Percentiles rank a stretch among this genome's conserved stretches.
These are phyloP conservation scores for Fusarium hostae DNA, from an alignment of 2,329 filamentous ascomycete species.

Conservation along the genomic window DNA sequence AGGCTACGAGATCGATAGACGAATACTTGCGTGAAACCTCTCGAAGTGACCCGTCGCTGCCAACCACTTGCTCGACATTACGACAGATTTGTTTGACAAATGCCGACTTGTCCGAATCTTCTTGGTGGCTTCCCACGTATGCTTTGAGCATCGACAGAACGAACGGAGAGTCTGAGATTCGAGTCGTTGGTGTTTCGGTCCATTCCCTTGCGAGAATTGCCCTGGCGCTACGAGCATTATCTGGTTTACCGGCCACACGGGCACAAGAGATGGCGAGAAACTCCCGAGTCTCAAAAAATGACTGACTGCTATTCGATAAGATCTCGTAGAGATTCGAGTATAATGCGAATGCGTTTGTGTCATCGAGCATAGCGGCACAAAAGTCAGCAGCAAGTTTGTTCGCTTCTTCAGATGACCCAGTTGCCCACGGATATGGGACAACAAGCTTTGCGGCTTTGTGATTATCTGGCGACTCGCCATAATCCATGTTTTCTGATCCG, in stretches of 20 bases:
- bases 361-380: slow-evolving; percentile 40
- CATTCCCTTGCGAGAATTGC: slow-evolving; percentile 22
- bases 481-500: slow-evolving; percentile 14
- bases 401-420: slow-evolving; percentile 21
- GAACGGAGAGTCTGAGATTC: slow-evolving; percentile 14
- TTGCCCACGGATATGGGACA: slow-evolving; percentile 30
- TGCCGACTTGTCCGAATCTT: slow-evolving; percentile 8
- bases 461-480: neutral
- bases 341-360: slow-evolving; percentile 39
- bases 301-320: neutral
- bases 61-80: slow-evolving; percentile 17
- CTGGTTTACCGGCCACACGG: slow-evolving; percentile 34
- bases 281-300: slow-evolving; percentile 5
- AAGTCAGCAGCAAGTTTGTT: slow-evolving; percentile 44
- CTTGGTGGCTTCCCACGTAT: slow-evolving; percentile 24
- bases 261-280: slow-evolving; percentile 34
- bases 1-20: slow-evolving; percentile 39
- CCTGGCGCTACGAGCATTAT: slow-evolving; percentile 26
- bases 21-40: slow-evolving; percentile 23
- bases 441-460: neutral
- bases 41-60: slow-evolving; percentile 9
- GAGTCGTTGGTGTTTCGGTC: neutral
- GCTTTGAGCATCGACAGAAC: slow-evolving; percentile 34
- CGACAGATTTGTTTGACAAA: slow-evolving; percentile 12
- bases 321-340: slow-evolving; percentile 28